Percentiles rank a stretch among this genome's conserved stretches.
These are phyloP conservation scores for Vigna nakashimae DNA, from an alignment of 306 rosid species.

Conservation along the genomic window DNA sequence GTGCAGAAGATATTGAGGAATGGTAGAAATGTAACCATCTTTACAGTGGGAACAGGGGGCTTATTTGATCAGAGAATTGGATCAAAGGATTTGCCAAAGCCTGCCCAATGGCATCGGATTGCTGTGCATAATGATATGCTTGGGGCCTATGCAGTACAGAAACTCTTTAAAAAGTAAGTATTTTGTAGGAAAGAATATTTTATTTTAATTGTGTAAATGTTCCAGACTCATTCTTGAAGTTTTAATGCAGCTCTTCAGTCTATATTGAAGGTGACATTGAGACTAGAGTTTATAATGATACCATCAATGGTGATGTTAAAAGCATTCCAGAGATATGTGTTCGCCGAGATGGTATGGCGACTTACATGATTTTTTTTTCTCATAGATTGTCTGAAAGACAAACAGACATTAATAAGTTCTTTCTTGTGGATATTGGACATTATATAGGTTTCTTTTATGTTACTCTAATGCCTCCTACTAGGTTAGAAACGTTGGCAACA, in stretches of 20 bases:
- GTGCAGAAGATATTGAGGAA: slow-evolving; percentile 94
- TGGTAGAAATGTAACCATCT: slow-evolving; percentile 79
- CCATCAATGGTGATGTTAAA: slow-evolving; percentile 89
- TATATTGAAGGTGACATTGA: slow-evolving; percentile 98
- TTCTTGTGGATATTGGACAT: not conserved
- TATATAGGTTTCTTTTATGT: slow-evolving; percentile 3
- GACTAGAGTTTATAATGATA: slow-evolving; percentile 90
- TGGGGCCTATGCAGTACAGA: slow-evolving; percentile 90
- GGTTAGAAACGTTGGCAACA: slow-evolving; percentile 13
- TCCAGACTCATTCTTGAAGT: slow-evolving; percentile 50
- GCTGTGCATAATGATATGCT: slow-evolving; percentile 85
- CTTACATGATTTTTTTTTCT: slow-evolving; percentile 19
- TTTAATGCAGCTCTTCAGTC: slow-evolving; percentile 83
- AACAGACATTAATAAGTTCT: slow-evolving; percentile 5
- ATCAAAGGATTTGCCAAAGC: slow-evolving; percentile 74
- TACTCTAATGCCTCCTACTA: not conserved
- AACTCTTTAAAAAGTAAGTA: slow-evolving; percentile 78
- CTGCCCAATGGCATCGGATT: slow-evolving; percentile 95
- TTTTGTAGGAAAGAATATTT: slow-evolving; percentile 16
- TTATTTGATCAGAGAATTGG: slow-evolving; percentile 89
- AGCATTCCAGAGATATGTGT: slow-evolving; percentile 92
- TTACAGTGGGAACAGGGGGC: slow-evolving; percentile 98
- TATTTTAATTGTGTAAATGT: slow-evolving; percentile 24
- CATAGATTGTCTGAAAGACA: not conserved
- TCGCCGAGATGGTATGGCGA: slow-evolving; percentile 82